A percentile compares a stretch with the other conserved stretches of the same genome.
phyloP scores from a whole-genome alignment of 2,329 filamentous ascomycete species.

The Neoarthrinium moseri region DNA sequence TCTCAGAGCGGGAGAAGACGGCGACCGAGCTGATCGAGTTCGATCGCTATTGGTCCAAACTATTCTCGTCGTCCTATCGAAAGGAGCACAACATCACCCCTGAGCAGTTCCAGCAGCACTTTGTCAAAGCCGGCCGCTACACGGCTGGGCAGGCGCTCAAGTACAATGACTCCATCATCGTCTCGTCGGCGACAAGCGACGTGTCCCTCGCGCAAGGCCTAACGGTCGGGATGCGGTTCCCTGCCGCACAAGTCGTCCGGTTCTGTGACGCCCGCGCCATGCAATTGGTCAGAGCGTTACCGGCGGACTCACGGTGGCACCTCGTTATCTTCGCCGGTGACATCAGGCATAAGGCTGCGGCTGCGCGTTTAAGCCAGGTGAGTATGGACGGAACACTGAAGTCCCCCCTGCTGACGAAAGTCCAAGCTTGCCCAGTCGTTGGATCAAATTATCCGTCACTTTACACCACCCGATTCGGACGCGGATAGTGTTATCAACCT shows the following conservation, averaged over 20 bases:
- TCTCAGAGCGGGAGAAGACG: slow-evolving; percentile 49
- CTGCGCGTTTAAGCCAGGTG: slow-evolving; percentile 24
- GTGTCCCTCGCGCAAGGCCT: slow-evolving; percentile 38
- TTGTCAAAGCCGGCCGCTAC: slow-evolving; percentile 55
- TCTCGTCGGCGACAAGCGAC: slow-evolving; percentile 29
- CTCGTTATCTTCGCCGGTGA: slow-evolving; percentile 56
- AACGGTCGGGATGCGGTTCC: slow-evolving; percentile 54
- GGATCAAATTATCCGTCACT: slow-evolving; percentile 28
- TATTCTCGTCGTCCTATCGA: slow-evolving; percentile 46
- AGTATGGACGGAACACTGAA: too few relatives aligned
- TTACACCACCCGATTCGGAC: slow-evolving; percentile 40
- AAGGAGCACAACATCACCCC: slow-evolving; percentile 36
- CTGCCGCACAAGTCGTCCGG: slow-evolving; percentile 57
- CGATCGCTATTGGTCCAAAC: slow-evolving; percentile 51
- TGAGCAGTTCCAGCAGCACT: slow-evolving; percentile 54
- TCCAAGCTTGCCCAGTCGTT: too few relatives aligned
- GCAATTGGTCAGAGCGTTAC: slow-evolving; percentile 50
- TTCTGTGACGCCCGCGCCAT: slow-evolving; percentile 58
- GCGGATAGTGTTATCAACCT: slow-evolving; percentile 57
- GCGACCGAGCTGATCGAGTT: slow-evolving; percentile 60
- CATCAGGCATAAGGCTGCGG: slow-evolving; percentile 32
- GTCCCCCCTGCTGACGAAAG: too few relatives aligned
- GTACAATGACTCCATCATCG: slow-evolving; percentile 52
- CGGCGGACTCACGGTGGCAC: slow-evolving; percentile 42
- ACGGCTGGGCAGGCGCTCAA: slow-evolving; percentile 57